Percentiles rank a stretch among this genome's conserved stretches.
Evolutionary conservation across 768 basidiomycete genomes (phyloP).

Genomic region (Cantharellus anzutake): DNA sequence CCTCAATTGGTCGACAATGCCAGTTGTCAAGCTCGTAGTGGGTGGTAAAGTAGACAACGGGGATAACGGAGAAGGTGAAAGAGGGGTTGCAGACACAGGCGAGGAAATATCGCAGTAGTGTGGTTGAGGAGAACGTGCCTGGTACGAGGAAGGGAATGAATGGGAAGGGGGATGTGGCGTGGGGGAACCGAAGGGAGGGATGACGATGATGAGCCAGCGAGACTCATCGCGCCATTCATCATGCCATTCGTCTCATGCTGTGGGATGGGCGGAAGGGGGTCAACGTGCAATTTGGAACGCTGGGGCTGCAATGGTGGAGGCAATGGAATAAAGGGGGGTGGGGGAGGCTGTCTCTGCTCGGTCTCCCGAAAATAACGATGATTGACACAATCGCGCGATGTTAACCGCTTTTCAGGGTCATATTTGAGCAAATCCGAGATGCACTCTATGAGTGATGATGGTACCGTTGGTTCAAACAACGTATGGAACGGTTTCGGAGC

Average conservation of each 20-base stretch:
- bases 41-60: background rate
- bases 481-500: slow-evolving; percentile 26
- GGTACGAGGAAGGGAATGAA: background rate
- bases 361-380: slow-evolving; percentile 83
- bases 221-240: no score
- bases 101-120: background rate
- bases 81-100: background rate
- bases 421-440: slow-evolving; percentile 84
- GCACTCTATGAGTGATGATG: slow-evolving; percentile 69
- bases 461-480: slow-evolving; percentile 63
- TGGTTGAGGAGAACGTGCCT: background rate
- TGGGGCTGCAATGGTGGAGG: background rate
- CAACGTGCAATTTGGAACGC: background rate
- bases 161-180: background rate
- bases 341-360: slow-evolving; percentile 6
- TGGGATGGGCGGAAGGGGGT: background rate
- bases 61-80: background rate
- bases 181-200: background rate
- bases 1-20: background rate
- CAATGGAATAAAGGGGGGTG: slow-evolving; percentile 4
- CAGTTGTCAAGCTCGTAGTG: background rate
- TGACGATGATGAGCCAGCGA: background rate
- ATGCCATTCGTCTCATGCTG: background rate
- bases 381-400: slow-evolving; percentile 69
- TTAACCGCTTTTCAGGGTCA: slow-evolving; percentile 74